Conservation (phyloP, 169 alveolate genomes). For the Perkinsus marinus region DNA sequence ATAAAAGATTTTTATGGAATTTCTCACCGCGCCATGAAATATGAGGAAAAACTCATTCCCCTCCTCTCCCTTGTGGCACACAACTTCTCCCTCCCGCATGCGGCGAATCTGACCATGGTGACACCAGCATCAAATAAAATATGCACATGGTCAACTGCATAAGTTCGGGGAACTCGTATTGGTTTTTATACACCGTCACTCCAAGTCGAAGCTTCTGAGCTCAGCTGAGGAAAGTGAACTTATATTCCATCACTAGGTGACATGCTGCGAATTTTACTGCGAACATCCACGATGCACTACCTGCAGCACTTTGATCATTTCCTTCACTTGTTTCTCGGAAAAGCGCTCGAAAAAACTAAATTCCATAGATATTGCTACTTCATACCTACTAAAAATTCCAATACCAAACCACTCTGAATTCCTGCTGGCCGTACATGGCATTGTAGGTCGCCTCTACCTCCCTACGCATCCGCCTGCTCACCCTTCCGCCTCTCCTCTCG, state of each 20-base stretch:
- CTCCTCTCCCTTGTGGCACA: neutral
- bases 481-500: neutral
- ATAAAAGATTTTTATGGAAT: neutral
- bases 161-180: too few species aligned
- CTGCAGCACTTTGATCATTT: neutral
- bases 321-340: neutral
- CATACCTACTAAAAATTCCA: neutral
- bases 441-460: neutral
- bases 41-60: neutral
- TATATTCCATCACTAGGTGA: too few species aligned
- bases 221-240: too few species aligned
- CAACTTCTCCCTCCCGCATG: neutral
- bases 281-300: too few species aligned
- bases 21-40: neutral
- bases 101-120: neutral
- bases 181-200: too few species aligned
- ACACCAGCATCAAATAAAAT: too few species aligned
- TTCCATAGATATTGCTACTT: neutral
- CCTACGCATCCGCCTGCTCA: neutral
- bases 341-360: neutral
- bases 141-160: too few species aligned
- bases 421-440: neutral
- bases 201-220: too few species aligned
- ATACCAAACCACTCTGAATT: neutral
- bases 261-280: too few species aligned